These are phyloP conservation scores for Gracilariopsis chorda DNA, from an alignment of 23 red algal genomes.

Conservation along the genomic window DNA sequence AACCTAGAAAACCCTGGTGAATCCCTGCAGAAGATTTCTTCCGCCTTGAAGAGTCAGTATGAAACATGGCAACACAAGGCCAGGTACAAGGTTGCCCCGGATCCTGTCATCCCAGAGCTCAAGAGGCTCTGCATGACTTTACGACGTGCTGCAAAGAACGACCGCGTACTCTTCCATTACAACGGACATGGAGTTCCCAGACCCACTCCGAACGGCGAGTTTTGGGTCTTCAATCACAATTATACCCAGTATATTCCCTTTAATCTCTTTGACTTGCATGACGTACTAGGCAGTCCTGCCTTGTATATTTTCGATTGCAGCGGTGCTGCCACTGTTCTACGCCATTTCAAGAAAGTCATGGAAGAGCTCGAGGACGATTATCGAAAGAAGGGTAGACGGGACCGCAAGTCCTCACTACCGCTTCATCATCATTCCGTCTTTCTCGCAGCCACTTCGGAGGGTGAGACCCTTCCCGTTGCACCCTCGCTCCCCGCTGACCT, in stretches of 20 bases:
- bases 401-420: background rate
- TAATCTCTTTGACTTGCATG: constrained; percentile 75
- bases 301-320: constrained; percentile 94
- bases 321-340: constrained; percentile 62
- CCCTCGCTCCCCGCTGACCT: constrained; percentile 90
- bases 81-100: constrained; percentile 43
- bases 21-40: constrained; percentile 55
- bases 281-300: constrained; percentile 73
- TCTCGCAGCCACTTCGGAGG: constrained; percentile 72
- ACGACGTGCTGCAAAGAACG: constrained; percentile 70
- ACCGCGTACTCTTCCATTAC: constrained; percentile 94
- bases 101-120: constrained; percentile 71
- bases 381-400: background rate
- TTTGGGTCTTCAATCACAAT: constrained; percentile 98
- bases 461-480: constrained; percentile 72
- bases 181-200: constrained; percentile 92
- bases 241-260: constrained; percentile 97
- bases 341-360: constrained; percentile 61
- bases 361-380: constrained; percentile 74
- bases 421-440: constrained; percentile 55
- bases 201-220: constrained; percentile 88
- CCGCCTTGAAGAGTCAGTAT: constrained; percentile 71
- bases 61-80: constrained; percentile 70
- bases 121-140: constrained; percentile 59
- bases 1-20: constrained; percentile 55